A percentile compares a stretch with the other conserved stretches of the same genome.
Conservation (phyloP, 78 protist genomes). For the Dictyostelium intermedium region DNA sequence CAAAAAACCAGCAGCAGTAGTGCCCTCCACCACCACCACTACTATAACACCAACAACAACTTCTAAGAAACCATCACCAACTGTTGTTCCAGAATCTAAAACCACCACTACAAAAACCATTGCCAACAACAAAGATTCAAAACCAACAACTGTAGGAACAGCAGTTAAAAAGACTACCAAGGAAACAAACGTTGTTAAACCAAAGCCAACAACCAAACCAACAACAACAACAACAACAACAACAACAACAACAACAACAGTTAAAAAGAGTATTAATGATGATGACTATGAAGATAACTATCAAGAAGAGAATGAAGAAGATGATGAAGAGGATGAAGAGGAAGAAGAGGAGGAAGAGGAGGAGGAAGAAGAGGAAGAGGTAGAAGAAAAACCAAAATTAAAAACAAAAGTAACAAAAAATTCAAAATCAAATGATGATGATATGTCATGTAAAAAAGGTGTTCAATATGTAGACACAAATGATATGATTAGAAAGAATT, state of each 20-base stretch:
- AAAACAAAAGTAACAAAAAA: not conserved
- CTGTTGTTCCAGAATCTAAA: not conserved
- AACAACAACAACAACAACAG: not conserved
- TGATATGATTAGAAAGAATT: not conserved
- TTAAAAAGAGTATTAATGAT: constrained; percentile 1
- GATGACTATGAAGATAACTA: not conserved
- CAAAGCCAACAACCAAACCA: not conserved
- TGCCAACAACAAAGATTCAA: not conserved
- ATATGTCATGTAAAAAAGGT: not conserved
- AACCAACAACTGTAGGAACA: too few relatives aligned
- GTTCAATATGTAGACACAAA: not conserved
- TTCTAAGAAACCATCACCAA: not conserved
- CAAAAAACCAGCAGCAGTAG: not conserved
- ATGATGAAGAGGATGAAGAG: not conserved
- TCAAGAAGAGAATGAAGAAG: not conserved
- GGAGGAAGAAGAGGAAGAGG: not conserved
- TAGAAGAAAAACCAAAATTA: not conserved
- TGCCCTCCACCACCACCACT: not conserved
- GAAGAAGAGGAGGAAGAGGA: not conserved
- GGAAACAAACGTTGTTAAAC: not conserved
- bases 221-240: not conserved
- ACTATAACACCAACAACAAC: not conserved
- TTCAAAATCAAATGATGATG: not conserved
- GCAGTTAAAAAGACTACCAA: too few relatives aligned
- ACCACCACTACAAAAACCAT: not conserved